A percentile compares a stretch with the other conserved stretches of the same genome.
These are phyloP conservation scores for Fusarium coffeatum DNA, from an alignment of 2,329 filamentous ascomycete genomes.

Conservation along the genomic window DNA sequence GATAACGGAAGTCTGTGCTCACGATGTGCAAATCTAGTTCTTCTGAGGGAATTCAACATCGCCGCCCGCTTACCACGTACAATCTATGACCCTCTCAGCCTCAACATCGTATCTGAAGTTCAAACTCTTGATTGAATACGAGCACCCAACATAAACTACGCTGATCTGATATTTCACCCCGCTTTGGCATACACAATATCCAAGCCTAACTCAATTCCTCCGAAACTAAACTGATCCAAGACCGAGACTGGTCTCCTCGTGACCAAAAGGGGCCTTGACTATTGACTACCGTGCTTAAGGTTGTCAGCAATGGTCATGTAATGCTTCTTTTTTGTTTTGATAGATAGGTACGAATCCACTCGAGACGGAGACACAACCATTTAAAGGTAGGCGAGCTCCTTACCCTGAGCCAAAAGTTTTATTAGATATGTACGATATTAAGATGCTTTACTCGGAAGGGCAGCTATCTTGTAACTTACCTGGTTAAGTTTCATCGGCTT, in stretches of 20 bases:
- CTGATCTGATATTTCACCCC: slow-evolving; percentile 27
- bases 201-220: slow-evolving; percentile 21
- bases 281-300: slow-evolving; percentile 14
- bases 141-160: slow-evolving; percentile 24
- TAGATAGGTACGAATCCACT: slow-evolving; percentile 21
- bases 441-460: slow-evolving; percentile 15
- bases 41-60: not conserved
- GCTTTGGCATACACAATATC: slow-evolving; percentile 15
- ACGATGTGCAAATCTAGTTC: not conserved
- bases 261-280: slow-evolving; percentile 36
- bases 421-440: slow-evolving; percentile 6
- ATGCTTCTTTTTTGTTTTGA: slow-evolving; percentile 12
- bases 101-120: slow-evolving; percentile 21
- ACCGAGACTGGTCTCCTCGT: slow-evolving; percentile 11
- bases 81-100: slow-evolving; percentile 14
- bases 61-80: not conserved
- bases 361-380: slow-evolving; percentile 28
- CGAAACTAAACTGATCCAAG: slow-evolving; percentile 10
- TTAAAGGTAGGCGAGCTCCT: slow-evolving; percentile 12
- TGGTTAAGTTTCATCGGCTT: not conserved
- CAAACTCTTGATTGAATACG: slow-evolving; percentile 28
- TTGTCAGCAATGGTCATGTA: slow-evolving; percentile 4
- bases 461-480: not conserved
- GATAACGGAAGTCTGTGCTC: slow-evolving; percentile 19
- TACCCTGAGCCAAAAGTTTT: slow-evolving; percentile 5